Evolutionary conservation across 2,329 filamentous ascomycete genomes (phyloP), one percentile per base, ranked within the genome.

Genomic region (Pseudocercospora macadamiae): DNA sequence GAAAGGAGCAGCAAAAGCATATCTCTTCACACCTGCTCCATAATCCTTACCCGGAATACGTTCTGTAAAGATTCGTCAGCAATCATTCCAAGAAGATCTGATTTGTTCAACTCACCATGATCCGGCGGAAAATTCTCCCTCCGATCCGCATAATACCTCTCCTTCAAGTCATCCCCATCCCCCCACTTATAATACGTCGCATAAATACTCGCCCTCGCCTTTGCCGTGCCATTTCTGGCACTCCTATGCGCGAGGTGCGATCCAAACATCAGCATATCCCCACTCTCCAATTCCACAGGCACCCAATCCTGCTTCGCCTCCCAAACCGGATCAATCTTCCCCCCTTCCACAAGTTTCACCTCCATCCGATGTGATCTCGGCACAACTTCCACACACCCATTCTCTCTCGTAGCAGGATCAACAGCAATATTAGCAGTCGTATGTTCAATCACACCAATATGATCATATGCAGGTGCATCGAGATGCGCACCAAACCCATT

Each of bases 381-480:
- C 5, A 78, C 76, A 1, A 77, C 73, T 48, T 78, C 73, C 1
- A 77, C 65, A 14, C 75, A 76, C 3, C 76, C 75, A 51, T 78
- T 78, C 5, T 62, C 66, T 0, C 67, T 55, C 7, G 66, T 75
- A 54, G 74, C 74, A 3, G 68, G 66, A 45, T 77, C 75, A 3
- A 78, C 74, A 2, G 76, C 74, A 1, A 76, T 64, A 2, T 77
- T 70, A 21, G 77, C 71, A 2, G 75, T 77, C 12, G 76, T 67
- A 57, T 77, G 75, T 49, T 76, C 74, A 55, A 77, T 76, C 14
- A 73, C 64, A 49, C 74, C 75, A 39, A 78, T 73, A 52, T 78
- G 75, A 8, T 74, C 75, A 58, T 77, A 78, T 2, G 75, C 76
- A 25, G 73, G 74, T 6, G 76, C 73, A 49, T 78, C 75, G 45